These are phyloP conservation scores for Candida alai DNA, from an alignment of 805 yeast genomes.

Conservation along the genomic window DNA sequence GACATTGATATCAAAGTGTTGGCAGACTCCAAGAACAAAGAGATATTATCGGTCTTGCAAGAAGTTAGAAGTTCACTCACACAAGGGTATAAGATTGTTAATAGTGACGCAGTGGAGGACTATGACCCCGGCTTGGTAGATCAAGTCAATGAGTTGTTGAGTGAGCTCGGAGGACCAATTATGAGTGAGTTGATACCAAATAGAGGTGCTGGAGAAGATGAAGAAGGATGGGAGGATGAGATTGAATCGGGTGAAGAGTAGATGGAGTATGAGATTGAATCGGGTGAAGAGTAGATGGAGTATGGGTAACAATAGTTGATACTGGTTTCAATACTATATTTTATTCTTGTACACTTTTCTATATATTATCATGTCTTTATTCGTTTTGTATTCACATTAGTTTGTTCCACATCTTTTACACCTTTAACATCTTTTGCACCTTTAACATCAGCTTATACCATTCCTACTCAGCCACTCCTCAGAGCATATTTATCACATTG, in stretches of 20 bases:
- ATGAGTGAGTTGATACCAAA: constrained; percentile 39
- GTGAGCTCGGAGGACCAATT: constrained; percentile 59
- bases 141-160: constrained; percentile 49
- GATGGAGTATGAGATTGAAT: constrained; percentile 46
- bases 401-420: too few species aligned
- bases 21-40: constrained; percentile 21
- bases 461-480: too few species aligned
- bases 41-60: constrained; percentile 23
- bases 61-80: constrained; percentile 44
- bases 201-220: constrained; percentile 28
- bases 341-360: too few species aligned
- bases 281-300: constrained; percentile 40
- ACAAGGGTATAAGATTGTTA: constrained; percentile 42
- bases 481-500: constrained; percentile 15
- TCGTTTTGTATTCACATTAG: too few species aligned
- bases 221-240: constrained; percentile 53
- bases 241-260: constrained; percentile 36
- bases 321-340: too few species aligned
- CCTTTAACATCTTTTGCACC: too few species aligned
- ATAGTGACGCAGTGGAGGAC: constrained; percentile 35
- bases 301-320: too few species aligned
- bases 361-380: too few species aligned
- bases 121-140: constrained; percentile 56
- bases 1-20: constrained; percentile 27
- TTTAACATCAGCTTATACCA: too few species aligned